Conservation (phyloP, 73 alveolate genomes). For the Urostyla sp. region DNA sequence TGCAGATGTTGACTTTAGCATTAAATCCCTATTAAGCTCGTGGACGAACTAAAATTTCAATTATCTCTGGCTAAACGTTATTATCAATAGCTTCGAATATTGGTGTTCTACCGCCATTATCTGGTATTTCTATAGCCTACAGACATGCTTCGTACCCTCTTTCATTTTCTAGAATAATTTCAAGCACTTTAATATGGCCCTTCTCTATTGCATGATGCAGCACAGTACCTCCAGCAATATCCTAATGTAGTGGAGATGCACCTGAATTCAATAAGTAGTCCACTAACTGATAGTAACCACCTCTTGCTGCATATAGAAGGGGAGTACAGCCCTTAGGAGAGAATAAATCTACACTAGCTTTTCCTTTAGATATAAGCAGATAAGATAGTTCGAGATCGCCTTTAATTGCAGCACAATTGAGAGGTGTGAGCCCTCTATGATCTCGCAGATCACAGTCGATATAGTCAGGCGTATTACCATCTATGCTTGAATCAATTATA, state of each 20-base stretch:
- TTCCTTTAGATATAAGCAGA: conserved; percentile 43
- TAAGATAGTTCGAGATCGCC: conserved; percentile 58
- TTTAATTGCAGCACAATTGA: conserved; percentile 62
- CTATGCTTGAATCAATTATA: conserved; percentile 57
- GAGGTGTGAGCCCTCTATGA: conserved; percentile 65
- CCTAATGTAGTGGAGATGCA: conserved; percentile 60
- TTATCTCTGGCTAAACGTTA: conserved; percentile 16
- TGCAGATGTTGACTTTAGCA: conserved; percentile 52
- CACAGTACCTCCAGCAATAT: conserved; percentile 66
- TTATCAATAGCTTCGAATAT: conserved; percentile 69
- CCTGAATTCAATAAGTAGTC: conserved; percentile 51
- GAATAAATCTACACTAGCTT: conserved; percentile 59
- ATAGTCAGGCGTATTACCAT: conserved; percentile 71
- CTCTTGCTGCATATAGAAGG: conserved; percentile 64
- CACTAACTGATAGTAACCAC: conserved; percentile 56
- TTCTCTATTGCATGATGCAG: conserved; percentile 73
- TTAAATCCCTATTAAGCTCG: conserved; percentile 45
- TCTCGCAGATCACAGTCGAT: conserved; percentile 59
- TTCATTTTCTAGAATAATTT: conserved; percentile 39
- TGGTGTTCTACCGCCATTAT: conserved; percentile 74
- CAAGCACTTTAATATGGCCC: conserved; percentile 38
- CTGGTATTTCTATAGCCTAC: conserved; percentile 59
- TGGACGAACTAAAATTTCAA: neutral
- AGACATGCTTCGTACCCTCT: no score
- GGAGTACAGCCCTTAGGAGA: conserved; percentile 73